These are phyloP conservation scores for Nemania sp. DNA, from an alignment of 2,329 filamentous ascomycete species.

Conservation along the genomic window DNA sequence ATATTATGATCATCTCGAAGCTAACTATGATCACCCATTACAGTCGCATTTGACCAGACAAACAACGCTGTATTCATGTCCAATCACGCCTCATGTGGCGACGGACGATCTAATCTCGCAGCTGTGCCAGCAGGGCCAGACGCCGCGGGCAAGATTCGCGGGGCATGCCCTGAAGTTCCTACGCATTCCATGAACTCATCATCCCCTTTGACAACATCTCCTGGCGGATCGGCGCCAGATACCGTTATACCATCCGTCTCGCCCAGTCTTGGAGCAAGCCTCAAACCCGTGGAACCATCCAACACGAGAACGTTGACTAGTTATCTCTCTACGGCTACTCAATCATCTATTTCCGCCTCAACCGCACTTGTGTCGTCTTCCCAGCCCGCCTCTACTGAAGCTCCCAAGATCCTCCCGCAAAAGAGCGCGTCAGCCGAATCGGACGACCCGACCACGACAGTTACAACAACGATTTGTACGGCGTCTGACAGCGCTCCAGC, in stretches of 20 bases:
- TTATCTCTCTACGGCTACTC: neutral
- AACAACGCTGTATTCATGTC: slow-evolving; percentile 39
- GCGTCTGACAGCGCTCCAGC: neutral
- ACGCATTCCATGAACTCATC: neutral
- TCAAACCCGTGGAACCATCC: slow-evolving; percentile 9
- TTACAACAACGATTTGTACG: slow-evolving; percentile 33
- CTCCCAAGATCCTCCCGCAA: too few species aligned
- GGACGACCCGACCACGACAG: slow-evolving; percentile 25
- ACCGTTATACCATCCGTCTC: neutral
- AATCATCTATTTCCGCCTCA: neutral
- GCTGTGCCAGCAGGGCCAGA: slow-evolving; percentile 35
- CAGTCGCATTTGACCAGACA: slow-evolving; percentile 39
- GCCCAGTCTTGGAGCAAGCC: neutral
- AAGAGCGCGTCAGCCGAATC: neutral
- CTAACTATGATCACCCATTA: neutral
- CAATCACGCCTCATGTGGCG: slow-evolving; percentile 32
- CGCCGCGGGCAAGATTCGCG: slow-evolving; percentile 33
- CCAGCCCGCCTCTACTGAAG: too few species aligned
- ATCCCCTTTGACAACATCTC: neutral
- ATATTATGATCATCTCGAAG: too few species aligned
- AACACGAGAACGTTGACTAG: slow-evolving; percentile 18
- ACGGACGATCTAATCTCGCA: slow-evolving; percentile 32
- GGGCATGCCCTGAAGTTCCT: slow-evolving; percentile 25
- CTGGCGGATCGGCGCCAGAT: neutral
- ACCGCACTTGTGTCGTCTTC: too few species aligned